phyloP scores from a whole-genome alignment of 176 grass and related monocot genomes.

The Carex kokanica region DNA sequence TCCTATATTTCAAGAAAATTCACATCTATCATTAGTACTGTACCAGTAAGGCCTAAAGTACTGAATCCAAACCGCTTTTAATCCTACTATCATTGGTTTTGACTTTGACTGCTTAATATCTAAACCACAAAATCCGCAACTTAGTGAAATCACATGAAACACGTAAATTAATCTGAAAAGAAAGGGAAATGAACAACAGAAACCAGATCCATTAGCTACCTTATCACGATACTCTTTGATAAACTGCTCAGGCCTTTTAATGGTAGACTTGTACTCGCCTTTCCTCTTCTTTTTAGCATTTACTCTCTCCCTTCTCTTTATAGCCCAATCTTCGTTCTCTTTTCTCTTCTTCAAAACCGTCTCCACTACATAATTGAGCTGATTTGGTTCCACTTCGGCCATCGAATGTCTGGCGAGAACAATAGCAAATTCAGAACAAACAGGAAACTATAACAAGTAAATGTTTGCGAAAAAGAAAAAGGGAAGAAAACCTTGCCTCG shows the following conservation, averaged over 20 bases:
- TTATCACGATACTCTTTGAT: slow-evolving; percentile 76
- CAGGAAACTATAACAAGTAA: neutral
- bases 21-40: neutral
- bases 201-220: slow-evolving; percentile 2
- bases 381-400: slow-evolving; percentile 43
- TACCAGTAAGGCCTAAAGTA: neutral
- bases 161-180: neutral
- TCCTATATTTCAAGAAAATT: neutral
- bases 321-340: slow-evolving; percentile 72
- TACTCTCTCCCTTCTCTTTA: slow-evolving; percentile 55
- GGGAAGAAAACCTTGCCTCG: neutral
- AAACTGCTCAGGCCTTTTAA: slow-evolving; percentile 85
- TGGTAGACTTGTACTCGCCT: slow-evolving; percentile 40
- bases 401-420: slow-evolving; percentile 25
- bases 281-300: slow-evolving; percentile 40
- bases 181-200: neutral
- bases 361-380: slow-evolving; percentile 59
- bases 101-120: neutral
- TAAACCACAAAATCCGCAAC: neutral
- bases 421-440: neutral
- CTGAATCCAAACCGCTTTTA: neutral
- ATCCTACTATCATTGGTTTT: neutral
- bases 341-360: slow-evolving; percentile 85
- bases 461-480: neutral
- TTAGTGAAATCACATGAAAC: neutral